These are phyloP conservation scores for Ustilago hordei DNA, from an alignment of 1,284 basidiomycete genomes.

Conservation along the genomic window DNA sequence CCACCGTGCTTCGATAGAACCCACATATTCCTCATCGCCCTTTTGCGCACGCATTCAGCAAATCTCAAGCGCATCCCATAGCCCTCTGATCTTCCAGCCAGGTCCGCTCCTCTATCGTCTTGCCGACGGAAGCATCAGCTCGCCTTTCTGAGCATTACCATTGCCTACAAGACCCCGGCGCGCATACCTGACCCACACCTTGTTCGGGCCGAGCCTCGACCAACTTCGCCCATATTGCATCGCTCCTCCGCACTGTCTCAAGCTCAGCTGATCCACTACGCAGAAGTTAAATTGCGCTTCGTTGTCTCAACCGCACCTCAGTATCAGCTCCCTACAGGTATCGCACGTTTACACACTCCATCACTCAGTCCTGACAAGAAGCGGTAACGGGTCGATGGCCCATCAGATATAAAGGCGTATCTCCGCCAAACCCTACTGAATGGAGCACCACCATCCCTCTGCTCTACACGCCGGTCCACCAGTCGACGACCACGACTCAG, in stretches of 20 bases:
- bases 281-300: background rate
- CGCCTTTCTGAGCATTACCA: background rate
- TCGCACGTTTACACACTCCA: background rate
- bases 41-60: background rate
- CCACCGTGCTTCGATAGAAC: background rate
- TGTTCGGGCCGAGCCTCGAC: background rate
- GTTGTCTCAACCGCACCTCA: background rate
- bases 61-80: background rate
- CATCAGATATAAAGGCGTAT: constrained; percentile 10
- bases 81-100: background rate
- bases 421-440: constrained; percentile 14
- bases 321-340: constrained; percentile 11
- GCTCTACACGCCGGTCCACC: constrained; percentile 10
- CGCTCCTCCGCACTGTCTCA: background rate
- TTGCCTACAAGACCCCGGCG: background rate
- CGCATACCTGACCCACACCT: background rate
- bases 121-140: background rate
- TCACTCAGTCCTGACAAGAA: constrained; percentile 2
- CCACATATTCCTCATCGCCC: background rate
- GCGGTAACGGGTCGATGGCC: constrained; percentile 12
- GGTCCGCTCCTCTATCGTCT: background rate
- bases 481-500: background rate
- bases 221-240: background rate
- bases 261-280: background rate
- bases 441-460: constrained; percentile 28